Evolutionary conservation across 2,329 filamentous ascomycete genomes (phyloP).

Genomic region (Teratosphaeria epicoccoides): DNA sequence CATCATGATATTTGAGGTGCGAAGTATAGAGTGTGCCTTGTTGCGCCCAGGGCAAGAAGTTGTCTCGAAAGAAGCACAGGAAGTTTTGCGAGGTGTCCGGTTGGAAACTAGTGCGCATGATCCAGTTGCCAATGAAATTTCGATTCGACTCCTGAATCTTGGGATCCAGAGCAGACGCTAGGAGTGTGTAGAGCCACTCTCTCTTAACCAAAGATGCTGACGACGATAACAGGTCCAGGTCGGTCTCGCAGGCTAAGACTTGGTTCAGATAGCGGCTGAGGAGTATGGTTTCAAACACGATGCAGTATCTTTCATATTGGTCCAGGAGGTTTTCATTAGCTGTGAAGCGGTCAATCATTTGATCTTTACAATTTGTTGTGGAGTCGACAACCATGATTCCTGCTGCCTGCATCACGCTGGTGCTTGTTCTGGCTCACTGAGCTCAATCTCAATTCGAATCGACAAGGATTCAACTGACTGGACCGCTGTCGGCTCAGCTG

Average conservation of each 20-base stretch:
- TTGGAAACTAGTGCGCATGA: slow-evolving; percentile 25
- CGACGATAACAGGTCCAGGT: slow-evolving; percentile 31
- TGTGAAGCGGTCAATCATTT: slow-evolving; percentile 6
- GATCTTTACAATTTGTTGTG: background rate
- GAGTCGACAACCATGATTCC: background rate
- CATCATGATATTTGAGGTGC: slow-evolving; percentile 23
- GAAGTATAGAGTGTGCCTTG: slow-evolving; percentile 35
- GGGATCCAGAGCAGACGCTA: slow-evolving; percentile 31
- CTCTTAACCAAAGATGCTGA: slow-evolving; percentile 26
- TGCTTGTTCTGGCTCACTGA: too few relatives aligned
- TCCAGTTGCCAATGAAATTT: slow-evolving; percentile 37
- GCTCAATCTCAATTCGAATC: too few relatives aligned
- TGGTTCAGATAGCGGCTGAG: slow-evolving; percentile 41
- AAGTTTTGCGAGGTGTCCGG: slow-evolving; percentile 17
- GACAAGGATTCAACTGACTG: too few relatives aligned
- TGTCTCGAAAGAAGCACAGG: slow-evolving; percentile 28
- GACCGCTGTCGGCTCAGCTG: background rate
- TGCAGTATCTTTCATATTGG: slow-evolving; percentile 35
- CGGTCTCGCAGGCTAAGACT: slow-evolving; percentile 34
- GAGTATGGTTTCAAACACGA: slow-evolving; percentile 39
- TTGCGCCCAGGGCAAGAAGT: slow-evolving; percentile 39
- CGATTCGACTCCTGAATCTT: slow-evolving; percentile 37
- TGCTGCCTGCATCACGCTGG: background rate
- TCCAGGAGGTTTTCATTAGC: slow-evolving; percentile 9
- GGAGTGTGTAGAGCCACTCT: slow-evolving; percentile 33